phyloP scores from a whole-genome alignment of 495 filamentous ascomycete genomes.

The Hyaloscypha variabilis region DNA sequence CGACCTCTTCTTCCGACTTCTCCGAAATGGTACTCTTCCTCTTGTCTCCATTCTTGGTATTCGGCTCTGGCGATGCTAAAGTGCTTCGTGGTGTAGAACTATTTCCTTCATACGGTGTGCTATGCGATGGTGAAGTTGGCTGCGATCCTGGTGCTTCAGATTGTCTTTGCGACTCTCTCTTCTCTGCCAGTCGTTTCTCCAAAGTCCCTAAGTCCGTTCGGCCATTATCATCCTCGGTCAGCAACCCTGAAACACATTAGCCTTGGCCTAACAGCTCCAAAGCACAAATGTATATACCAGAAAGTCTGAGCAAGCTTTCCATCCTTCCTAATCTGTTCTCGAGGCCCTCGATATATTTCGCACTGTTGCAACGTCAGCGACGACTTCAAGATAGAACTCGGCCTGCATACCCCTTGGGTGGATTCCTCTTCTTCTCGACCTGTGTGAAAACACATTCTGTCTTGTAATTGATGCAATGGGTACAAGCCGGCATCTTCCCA shows the following conservation, averaged over 20 bases:
- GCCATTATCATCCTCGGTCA: conserved; percentile 86
- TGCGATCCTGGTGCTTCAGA: conserved; percentile 27
- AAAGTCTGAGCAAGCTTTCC: conserved; percentile 86
- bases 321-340: conserved; percentile 94
- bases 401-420: conserved; percentile 80
- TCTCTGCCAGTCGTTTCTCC: conserved; percentile 68
- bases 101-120: conserved; percentile 19
- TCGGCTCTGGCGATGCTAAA: conserved; percentile 32
- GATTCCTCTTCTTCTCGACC: conserved; percentile 97
- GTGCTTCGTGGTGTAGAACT: conserved; percentile 28
- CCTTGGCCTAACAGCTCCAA: not conserved
- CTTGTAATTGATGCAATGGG: conserved; percentile 97
- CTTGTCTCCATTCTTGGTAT: conserved; percentile 25
- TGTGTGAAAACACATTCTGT: conserved; percentile 97
- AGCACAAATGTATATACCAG: conserved; percentile 52
- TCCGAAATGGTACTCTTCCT: conserved; percentile 33
- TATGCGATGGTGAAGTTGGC: conserved; percentile 30
- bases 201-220: conserved; percentile 86
- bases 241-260: conserved; percentile 47
- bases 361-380: conserved; percentile 50
- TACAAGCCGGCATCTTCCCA: conserved; percentile 91
- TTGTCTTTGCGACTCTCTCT: conserved; percentile 23
- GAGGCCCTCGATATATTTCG: conserved; percentile 97
- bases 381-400: not conserved
- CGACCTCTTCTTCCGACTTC: conserved; percentile 70